A percentile compares a stretch with the other conserved stretches of the same genome.
Evolutionary conservation across 23 red algal genomes (phyloP).

Genomic region (Gracilaria domingensis): DNA sequence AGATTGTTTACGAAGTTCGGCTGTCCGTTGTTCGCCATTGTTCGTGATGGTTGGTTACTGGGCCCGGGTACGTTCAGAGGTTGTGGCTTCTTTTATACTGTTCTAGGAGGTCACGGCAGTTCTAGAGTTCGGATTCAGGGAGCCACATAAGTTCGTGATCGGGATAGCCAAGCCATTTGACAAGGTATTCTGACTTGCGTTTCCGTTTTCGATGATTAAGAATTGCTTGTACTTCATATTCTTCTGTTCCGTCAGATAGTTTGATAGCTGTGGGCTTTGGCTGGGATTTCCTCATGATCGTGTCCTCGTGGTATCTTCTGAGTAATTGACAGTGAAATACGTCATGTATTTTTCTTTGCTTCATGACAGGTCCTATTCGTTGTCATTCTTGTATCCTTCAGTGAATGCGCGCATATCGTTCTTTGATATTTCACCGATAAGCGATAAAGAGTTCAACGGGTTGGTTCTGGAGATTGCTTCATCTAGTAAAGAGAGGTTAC

Average conservation of each 20-base stretch:
- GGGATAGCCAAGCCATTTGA: constrained; percentile 34
- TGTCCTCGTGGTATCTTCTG: not conserved
- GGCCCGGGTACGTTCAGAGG: not conserved
- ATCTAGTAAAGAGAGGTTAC: no score
- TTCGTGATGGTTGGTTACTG: not conserved
- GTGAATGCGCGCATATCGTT: no score
- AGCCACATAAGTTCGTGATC: constrained; percentile 25
- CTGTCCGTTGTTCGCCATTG: not conserved
- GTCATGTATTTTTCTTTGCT: not conserved
- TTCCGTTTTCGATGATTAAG: not conserved
- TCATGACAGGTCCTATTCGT: not conserved
- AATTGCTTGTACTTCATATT: constrained; percentile 43
- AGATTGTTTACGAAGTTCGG: not conserved
- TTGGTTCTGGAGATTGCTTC: no score
- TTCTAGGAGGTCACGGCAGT: not conserved
- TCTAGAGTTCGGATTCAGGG: not conserved
- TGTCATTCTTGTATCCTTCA: no score
- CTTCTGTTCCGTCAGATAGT: not conserved
- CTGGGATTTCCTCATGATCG: not conserved
- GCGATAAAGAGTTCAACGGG: no score
- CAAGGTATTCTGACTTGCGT: not conserved
- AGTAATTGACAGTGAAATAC: constrained; percentile 1
- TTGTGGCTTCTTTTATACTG: not conserved
- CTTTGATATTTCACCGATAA: no score
- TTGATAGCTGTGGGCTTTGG: not conserved